Conservation (phyloP, 768 basidiomycete genomes). For the Leucocoprinus sp. region DNA sequence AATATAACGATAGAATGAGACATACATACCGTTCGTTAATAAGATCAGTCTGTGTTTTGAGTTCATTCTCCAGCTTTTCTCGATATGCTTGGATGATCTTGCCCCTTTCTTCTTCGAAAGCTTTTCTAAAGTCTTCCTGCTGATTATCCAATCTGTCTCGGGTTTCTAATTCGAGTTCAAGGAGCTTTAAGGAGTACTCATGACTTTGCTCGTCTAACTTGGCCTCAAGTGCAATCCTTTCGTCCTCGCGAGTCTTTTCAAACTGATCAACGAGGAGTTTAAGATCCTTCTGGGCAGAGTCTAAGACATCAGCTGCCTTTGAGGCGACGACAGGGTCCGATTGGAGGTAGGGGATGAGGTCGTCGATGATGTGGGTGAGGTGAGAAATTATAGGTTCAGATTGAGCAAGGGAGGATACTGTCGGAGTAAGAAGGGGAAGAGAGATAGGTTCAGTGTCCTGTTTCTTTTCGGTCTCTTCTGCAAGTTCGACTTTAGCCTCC, state of each 20-base stretch:
- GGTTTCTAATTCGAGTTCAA: slow-evolving; percentile 78
- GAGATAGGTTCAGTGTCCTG: slow-evolving; percentile 19
- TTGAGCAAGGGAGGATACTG: slow-evolving; percentile 57
- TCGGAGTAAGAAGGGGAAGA: slow-evolving; percentile 77
- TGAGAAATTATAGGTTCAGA: slow-evolving; percentile 92
- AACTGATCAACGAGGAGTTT: slow-evolving; percentile 70
- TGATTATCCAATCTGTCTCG: slow-evolving; percentile 81
- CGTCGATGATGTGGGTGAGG: slow-evolving; percentile 88
- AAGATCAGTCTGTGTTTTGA: slow-evolving; percentile 81
- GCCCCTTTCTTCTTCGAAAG: slow-evolving; percentile 70
- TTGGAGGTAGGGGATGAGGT: slow-evolving; percentile 77
- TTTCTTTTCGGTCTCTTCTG: slow-evolving; percentile 10
- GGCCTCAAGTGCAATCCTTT: slow-evolving; percentile 53
- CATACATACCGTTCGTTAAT: slow-evolving; percentile 82
- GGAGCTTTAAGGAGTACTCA: slow-evolving; percentile 74
- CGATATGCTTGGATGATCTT: slow-evolving; percentile 73
- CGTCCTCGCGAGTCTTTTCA: slow-evolving; percentile 72
- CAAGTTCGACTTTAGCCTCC: slow-evolving; percentile 13
- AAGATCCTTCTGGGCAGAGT: slow-evolving; percentile 75
- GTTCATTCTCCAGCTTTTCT: slow-evolving; percentile 77
- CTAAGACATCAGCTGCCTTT: slow-evolving; percentile 68
- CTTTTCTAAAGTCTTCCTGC: slow-evolving; percentile 77
- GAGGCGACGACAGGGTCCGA: slow-evolving; percentile 59
- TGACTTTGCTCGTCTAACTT: slow-evolving; percentile 75
- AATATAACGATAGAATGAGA: neutral